phyloP scores from a whole-genome alignment of 2,329 filamentous ascomycete species.

The Aspergillus unguis region DNA sequence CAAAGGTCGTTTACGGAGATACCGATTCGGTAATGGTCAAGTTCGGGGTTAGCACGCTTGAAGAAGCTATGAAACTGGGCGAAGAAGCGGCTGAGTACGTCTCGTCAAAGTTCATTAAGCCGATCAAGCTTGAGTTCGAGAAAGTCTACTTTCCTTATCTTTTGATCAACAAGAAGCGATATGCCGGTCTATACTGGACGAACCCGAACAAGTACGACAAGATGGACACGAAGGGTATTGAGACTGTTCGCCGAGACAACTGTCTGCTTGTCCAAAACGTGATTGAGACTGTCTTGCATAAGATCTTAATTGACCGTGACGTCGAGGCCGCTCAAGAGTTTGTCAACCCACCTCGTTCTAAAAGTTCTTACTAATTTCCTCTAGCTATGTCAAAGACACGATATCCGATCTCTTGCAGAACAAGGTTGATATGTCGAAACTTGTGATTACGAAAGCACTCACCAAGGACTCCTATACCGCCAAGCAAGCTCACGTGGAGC shows the following conservation, averaged over 20 bases:
- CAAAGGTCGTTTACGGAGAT: slow-evolving; percentile 96
- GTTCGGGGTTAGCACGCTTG: slow-evolving; percentile 83
- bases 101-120: slow-evolving; percentile 87
- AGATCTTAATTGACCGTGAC: slow-evolving; percentile 92
- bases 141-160: slow-evolving; percentile 98
- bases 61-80: slow-evolving; percentile 90
- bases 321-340: slow-evolving; percentile 89
- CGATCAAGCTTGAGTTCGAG: slow-evolving; percentile 98
- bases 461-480: slow-evolving; percentile 84
- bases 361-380: slow-evolving; percentile 34
- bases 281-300: slow-evolving; percentile 91
- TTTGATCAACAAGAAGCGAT: slow-evolving; percentile 99
- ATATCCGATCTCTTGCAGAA: slow-evolving; percentile 95
- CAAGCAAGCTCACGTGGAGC: slow-evolving; percentile 94
- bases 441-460: slow-evolving; percentile 96
- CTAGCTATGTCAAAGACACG: slow-evolving; percentile 89
- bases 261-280: slow-evolving; percentile 93
- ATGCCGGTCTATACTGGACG: slow-evolving; percentile 97
- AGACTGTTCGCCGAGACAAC: slow-evolving; percentile 95
- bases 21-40: slow-evolving; percentile 99
- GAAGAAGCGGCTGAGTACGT: slow-evolving; percentile 86
- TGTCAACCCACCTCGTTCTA: slow-evolving; percentile 39
- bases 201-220: slow-evolving; percentile 94
- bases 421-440: slow-evolving; percentile 97
- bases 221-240: slow-evolving; percentile 99